Evolutionary conservation across 2,329 filamentous ascomycete species (phyloP).

Genomic region (Herpotrichia juniperi): DNA sequence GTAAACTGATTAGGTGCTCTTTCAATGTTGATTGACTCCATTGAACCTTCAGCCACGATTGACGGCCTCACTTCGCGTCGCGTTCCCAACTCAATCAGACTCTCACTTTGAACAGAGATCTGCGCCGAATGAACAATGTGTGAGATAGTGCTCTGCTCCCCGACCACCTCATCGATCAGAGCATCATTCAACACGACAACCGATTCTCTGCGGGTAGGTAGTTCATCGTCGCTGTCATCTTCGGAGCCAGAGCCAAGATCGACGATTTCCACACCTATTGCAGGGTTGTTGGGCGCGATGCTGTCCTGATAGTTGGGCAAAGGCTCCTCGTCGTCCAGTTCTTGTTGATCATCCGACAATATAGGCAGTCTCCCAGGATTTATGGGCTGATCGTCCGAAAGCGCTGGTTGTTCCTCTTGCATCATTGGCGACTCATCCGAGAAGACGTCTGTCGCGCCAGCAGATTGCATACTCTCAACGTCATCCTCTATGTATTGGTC

Average conservation of each 20-base stretch:
- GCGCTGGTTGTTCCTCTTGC: background rate
- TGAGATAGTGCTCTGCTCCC: background rate
- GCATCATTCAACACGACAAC: conserved; percentile 10
- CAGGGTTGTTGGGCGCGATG: background rate
- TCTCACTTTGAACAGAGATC: too few species aligned
- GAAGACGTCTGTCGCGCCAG: too few species aligned
- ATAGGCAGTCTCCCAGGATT: background rate
- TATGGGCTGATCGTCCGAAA: background rate
- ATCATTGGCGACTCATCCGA: background rate
- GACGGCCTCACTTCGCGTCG: background rate
- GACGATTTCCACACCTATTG: conserved; percentile 20
- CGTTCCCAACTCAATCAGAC: background rate
- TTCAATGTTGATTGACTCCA: background rate
- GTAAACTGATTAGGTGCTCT: background rate
- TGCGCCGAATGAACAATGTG: too few species aligned
- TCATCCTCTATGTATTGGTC: too few species aligned
- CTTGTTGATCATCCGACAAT: background rate
- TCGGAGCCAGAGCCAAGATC: conserved; percentile 29
- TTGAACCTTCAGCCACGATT: background rate
- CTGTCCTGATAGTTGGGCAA: background rate
- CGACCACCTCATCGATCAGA: background rate
- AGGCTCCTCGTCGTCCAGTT: background rate
- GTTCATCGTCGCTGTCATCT: conserved; percentile 5
- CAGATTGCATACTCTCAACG: too few species aligned
- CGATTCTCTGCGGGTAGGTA: conserved; percentile 3